phyloP scores from a whole-genome alignment of 257 asterid species.

The Jacaranda copaia region DNA sequence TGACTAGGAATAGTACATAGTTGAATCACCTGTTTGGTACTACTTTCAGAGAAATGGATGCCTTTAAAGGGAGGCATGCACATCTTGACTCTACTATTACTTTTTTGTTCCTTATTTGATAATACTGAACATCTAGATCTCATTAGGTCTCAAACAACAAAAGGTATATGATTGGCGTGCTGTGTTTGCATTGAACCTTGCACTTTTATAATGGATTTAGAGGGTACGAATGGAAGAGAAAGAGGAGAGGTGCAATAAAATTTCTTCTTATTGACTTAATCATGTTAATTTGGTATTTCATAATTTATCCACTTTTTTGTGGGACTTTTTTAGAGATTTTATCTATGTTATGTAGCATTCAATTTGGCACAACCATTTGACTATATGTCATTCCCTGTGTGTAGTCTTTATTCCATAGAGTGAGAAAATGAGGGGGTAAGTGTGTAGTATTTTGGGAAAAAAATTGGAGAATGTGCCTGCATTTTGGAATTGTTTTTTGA shows the following conservation, averaged over 20 bases:
- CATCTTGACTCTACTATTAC: constrained; percentile 17
- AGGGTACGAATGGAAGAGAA: constrained; percentile 99
- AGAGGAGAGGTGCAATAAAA: constrained; percentile 86
- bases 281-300: constrained; percentile 35
- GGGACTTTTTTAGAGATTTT: constrained; percentile 20
- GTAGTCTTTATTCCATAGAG: neutral
- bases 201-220: constrained; percentile 96
- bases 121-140: constrained; percentile 23
- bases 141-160: constrained; percentile 69
- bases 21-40: constrained; percentile 75
- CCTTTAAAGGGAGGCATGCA: constrained; percentile 77
- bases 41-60: constrained; percentile 85
- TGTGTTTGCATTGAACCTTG: constrained; percentile 76
- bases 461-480: too few relatives aligned
- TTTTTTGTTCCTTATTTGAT: constrained; percentile 13
- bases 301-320: constrained; percentile 25
- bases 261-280: neutral
- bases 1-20: constrained; percentile 83
- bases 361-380: neutral
- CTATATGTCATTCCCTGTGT: neutral
- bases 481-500: too few relatives aligned
- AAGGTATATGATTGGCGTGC: constrained; percentile 73
- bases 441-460: too few relatives aligned
- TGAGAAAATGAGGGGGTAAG: too few relatives aligned
- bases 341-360: neutral